These are phyloP conservation scores for Tubosaeta sp. DNA, from an alignment of 768 basidiomycete genomes.

Conservation along the genomic window DNA sequence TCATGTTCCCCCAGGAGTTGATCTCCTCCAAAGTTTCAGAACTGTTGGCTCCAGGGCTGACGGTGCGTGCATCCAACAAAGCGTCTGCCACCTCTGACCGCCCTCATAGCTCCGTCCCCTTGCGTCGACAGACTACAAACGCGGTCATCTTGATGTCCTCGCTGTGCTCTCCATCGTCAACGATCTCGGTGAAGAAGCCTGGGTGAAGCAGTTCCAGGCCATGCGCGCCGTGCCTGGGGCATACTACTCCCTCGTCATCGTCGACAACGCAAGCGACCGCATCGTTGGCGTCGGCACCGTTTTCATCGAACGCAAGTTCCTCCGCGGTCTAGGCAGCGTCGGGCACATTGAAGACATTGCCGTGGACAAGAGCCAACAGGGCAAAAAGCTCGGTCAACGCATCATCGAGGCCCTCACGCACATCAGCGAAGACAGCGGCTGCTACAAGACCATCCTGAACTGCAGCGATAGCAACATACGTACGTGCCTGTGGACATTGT, in stretches of 20 bases:
- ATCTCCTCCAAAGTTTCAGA: slow-evolving; percentile 62
- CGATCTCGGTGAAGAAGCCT: slow-evolving; percentile 62
- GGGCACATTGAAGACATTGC: slow-evolving; percentile 99
- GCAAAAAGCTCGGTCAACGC: slow-evolving; percentile 84
- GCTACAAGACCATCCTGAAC: slow-evolving; percentile 98
- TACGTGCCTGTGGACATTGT: slow-evolving; percentile 42
- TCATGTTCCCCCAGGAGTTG: slow-evolving; percentile 70
- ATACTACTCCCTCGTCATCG: slow-evolving; percentile 84
- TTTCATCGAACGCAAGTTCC: slow-evolving; percentile 93
- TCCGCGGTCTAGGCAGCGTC: slow-evolving; percentile 76
- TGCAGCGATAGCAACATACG: slow-evolving; percentile 89
- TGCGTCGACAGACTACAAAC: slow-evolving; percentile 73
- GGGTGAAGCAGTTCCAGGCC: slow-evolving; percentile 63
- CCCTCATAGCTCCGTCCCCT: slow-evolving; percentile 80
- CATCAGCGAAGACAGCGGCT: slow-evolving; percentile 74
- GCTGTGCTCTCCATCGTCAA: slow-evolving; percentile 65
- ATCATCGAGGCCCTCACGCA: slow-evolving; percentile 83
- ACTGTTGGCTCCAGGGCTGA: slow-evolving; percentile 50
- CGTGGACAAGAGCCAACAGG: slow-evolving; percentile 83
- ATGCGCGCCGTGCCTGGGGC: slow-evolving; percentile 53
- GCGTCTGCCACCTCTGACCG: background rate
- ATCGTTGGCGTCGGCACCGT: slow-evolving; percentile 83
- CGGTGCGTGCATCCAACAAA: slow-evolving; percentile 1
- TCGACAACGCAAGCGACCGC: slow-evolving; percentile 66
- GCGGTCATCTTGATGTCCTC: slow-evolving; percentile 84